Evolutionary conservation across 2,329 filamentous ascomycete genomes (phyloP), one percentile per base, ranked within the genome.

Genomic region (Blastomyces gilchristii): DNA sequence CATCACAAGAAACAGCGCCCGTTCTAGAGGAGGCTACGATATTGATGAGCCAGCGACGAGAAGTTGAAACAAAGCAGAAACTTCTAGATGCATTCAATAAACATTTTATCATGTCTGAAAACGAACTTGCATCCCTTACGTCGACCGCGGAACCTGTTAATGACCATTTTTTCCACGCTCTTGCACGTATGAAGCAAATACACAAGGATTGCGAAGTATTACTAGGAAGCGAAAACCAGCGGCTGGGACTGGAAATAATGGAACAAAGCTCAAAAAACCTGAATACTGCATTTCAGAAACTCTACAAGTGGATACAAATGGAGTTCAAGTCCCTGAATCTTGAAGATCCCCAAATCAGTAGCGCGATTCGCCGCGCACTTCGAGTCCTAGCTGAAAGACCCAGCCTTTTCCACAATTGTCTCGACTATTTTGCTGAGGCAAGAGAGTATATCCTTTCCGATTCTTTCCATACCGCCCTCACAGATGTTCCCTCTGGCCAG

Each of bases 241-340:
- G 87, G 9, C 78, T 97, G 0, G 94, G 93, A 0, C 80, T 95
- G 3, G 92, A 97, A 69, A 84, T 97, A 58, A 92, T 97, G 82
- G 93, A 97, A 66, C 86, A 93, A 73, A 93, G 87, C 62, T 92
- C 91, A 0, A 91, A 90, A 64, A 86, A 90, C 65, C 82, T 99
- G 59, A 94, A 96, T 70, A 82, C 87, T 18, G 93, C 90, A 5
- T 99, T 94, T 69, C 93, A 99, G 72, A 99, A 97, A 73, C 82
- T 99, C 2, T 97, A 96, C 76, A 87, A 90, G 69, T 99, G 93
- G 93, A 87, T 96, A 25, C 92, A 97, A 73, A 87, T 89, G 64
- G 91, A 97, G 70, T 95, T 99, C 77, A 96, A 92, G 74, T 87
- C 87, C 0, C 78, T 97, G 60, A 95, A 97, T 72, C 82, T 97